Evolutionary conservation across 2,329 filamentous ascomycete species (phyloP).

Genomic region (Malbranchea zuffiana): DNA sequence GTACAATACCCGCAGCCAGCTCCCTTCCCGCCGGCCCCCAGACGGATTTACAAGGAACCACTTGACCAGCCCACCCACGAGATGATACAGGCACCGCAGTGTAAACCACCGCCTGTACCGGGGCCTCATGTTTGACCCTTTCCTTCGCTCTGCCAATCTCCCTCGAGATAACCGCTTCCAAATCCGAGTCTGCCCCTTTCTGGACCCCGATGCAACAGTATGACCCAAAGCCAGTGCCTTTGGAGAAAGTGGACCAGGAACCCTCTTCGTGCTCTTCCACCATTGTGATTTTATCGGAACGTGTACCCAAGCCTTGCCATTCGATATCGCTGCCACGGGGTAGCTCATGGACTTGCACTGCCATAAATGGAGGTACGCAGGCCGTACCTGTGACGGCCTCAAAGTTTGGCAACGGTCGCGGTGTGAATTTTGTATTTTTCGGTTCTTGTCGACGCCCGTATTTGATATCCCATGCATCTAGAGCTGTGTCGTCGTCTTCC

Average conservation of each 20-base stretch:
- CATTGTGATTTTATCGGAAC: conserved; percentile 24
- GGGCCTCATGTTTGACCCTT: conserved; percentile 2
- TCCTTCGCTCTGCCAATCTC: conserved; percentile 17
- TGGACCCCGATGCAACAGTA: conserved; percentile 25
- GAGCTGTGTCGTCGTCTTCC: conserved; percentile 34
- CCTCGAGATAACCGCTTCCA: conserved; percentile 20
- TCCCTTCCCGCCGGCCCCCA: conserved; percentile 28
- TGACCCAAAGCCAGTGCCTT: conserved; percentile 15
- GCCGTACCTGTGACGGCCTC: conserved; percentile 17
- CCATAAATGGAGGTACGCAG: conserved; percentile 56
- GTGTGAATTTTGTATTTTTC: conserved; percentile 18
- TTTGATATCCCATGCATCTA: conserved; percentile 42
- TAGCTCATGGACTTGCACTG: conserved; percentile 63
- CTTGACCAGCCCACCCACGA: conserved; percentile 23
- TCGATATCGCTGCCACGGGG: conserved; percentile 67
- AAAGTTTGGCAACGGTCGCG: conserved; percentile 20
- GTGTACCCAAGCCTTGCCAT: conserved; percentile 64
- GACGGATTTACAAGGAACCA: conserved; percentile 34
- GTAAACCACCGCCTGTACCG: conserved; percentile 28
- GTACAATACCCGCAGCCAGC: conserved; percentile 28
- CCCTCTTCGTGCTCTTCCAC: conserved; percentile 14
- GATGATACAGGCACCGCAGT: conserved; percentile 20
- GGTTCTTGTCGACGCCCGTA: conserved; percentile 45
- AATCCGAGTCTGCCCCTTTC: conserved; percentile 11
- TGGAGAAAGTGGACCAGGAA: conserved; percentile 18